Percentiles rank a stretch among this genome's conserved stretches.
phyloP scores from a whole-genome alignment of 2,329 filamentous ascomycete genomes.

The Colletotrichum chrysophilum region DNA sequence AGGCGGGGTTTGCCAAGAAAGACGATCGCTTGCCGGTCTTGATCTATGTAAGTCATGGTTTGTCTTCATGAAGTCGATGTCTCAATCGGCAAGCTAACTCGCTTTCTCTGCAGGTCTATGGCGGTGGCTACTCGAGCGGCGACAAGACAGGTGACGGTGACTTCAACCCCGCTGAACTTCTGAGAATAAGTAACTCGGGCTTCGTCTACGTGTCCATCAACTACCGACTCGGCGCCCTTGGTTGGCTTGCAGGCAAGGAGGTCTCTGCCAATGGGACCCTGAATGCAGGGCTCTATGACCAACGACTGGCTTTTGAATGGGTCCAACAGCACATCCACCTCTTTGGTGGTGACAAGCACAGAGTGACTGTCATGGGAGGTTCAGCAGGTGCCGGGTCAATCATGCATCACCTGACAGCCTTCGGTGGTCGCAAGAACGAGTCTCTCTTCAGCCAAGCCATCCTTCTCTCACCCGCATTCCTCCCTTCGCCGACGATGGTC shows the following conservation, averaged over 20 bases:
- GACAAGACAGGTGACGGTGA: not conserved
- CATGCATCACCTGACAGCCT: not conserved
- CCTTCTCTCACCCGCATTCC: constrained; percentile 37
- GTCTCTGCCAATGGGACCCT: not conserved
- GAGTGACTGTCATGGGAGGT: not conserved
- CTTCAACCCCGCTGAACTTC: not conserved
- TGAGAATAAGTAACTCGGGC: not conserved
- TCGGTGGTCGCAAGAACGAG: not conserved
- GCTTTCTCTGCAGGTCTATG: constrained; percentile 1
- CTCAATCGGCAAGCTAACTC: not conserved
- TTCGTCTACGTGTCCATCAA: not conserved
- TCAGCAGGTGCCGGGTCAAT: not conserved
- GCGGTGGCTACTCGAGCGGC: not conserved
- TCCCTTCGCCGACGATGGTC: not conserved
- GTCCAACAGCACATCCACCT: not conserved
- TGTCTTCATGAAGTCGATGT: not conserved
- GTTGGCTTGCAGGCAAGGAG: constrained; percentile 7
- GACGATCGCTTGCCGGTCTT: not conserved
- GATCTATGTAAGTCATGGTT: not conserved
- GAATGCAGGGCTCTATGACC: constrained; percentile 3
- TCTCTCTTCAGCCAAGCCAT: constrained; percentile 43
- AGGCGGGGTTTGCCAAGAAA: not conserved
- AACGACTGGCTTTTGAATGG: not conserved
- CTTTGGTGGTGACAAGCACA: not conserved
- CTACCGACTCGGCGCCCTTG: not conserved